phyloP scores from a whole-genome alignment of 441 rosid species.

The Mallotus japonicus region DNA sequence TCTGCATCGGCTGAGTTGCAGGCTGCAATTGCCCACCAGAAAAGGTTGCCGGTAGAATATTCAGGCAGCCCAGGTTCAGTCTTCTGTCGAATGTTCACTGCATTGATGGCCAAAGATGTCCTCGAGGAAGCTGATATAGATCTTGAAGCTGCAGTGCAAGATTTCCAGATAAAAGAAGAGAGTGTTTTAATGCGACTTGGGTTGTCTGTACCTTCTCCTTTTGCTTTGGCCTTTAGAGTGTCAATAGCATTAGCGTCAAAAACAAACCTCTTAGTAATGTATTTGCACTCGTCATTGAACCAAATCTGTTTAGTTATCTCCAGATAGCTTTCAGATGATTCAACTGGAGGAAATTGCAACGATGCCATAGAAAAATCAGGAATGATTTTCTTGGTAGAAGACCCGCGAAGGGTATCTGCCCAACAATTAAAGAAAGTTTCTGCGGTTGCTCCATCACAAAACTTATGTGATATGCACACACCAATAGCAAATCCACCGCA shows the following conservation, averaged over 20 bases:
- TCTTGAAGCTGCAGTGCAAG: not conserved
- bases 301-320: not conserved
- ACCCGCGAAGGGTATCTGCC: not conserved
- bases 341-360: not conserved
- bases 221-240: conserved; percentile 1
- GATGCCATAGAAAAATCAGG: conserved; percentile 1
- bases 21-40: not conserved
- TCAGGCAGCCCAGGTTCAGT: not conserved
- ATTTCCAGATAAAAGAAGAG: conserved; percentile 19
- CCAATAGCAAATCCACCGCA: conserved; percentile 25
- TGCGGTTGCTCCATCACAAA: conserved; percentile 1
- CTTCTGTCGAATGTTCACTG: conserved; percentile 2
- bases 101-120: not conserved
- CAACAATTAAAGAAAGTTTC: conserved; percentile 13
- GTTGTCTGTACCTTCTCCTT: not conserved
- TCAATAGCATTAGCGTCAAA: conserved; percentile 7
- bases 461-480: conserved; percentile 4
- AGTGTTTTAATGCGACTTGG: conserved; percentile 6
- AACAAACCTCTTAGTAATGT: conserved; percentile 8
- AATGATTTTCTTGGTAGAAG: not conserved
- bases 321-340: not conserved
- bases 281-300: not conserved
- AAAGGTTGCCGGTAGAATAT: not conserved
- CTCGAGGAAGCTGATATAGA: not conserved
- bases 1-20: not conserved